Percentiles rank a stretch among this genome's conserved stretches.
phyloP scores from a whole-genome alignment of 208 protist genomes.

The Acanthamoeba royreba region DNA sequence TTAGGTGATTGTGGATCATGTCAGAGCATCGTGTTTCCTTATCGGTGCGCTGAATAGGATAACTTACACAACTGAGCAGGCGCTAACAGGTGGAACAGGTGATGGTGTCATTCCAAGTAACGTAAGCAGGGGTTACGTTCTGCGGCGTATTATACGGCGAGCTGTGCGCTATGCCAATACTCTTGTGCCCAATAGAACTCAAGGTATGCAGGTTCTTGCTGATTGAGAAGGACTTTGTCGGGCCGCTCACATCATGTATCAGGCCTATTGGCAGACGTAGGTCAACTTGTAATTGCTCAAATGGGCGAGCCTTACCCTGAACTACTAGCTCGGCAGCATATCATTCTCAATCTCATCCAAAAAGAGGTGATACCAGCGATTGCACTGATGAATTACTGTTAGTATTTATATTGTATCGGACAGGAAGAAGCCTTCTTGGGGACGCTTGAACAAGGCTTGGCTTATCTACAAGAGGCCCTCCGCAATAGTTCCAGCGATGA shows the following conservation, averaged over 20 bases:
- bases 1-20: slow-evolving; percentile 69
- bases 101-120: slow-evolving; percentile 67
- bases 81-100: background rate
- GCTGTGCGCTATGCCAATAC: slow-evolving; percentile 44
- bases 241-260: too few relatives aligned
- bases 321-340: background rate
- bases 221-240: background rate
- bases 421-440: slow-evolving; percentile 2
- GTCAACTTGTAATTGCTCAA: background rate
- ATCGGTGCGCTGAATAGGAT: background rate
- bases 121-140: slow-evolving; percentile 74
- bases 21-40: slow-evolving; percentile 49
- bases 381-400: background rate
- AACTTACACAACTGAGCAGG: background rate
- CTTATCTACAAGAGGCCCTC: background rate
- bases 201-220: background rate
- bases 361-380: background rate
- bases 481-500: background rate
- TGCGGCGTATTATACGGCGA: slow-evolving; percentile 73
- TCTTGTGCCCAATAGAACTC: background rate
- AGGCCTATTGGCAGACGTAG: background rate
- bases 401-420: background rate
- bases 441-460: background rate
- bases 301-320: background rate
- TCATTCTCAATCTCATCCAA: background rate